A percentile compares a stretch with the other conserved stretches of the same genome.
Evolutionary conservation across 2,329 filamentous ascomycete species (phyloP).

Genomic region (Stemphylium lycopersici): DNA sequence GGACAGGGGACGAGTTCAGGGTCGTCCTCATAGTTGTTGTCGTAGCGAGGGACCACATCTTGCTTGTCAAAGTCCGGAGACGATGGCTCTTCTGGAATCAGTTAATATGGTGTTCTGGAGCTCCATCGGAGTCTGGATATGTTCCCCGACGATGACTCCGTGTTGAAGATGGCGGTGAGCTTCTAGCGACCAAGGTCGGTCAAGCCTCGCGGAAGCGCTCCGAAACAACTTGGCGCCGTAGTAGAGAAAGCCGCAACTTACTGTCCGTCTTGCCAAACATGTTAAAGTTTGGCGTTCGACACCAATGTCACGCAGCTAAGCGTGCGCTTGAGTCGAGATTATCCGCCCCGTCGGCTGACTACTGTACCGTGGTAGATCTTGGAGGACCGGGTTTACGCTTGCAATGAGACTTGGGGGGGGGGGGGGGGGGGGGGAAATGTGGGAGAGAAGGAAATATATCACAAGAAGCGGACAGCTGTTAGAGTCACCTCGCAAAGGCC

Average conservation of each 20-base stretch:
- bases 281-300: slow-evolving; percentile 1
- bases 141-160: background rate
- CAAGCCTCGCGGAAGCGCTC: slow-evolving; percentile 3
- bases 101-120: slow-evolving; percentile 15
- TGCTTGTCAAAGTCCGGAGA: slow-evolving; percentile 25
- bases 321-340: slow-evolving; percentile 1
- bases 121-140: background rate
- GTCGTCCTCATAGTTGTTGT: slow-evolving; percentile 48
- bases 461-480: background rate
- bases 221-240: slow-evolving; percentile 15
- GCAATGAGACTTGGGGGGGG: background rate
- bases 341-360: background rate
- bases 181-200: slow-evolving; percentile 2
- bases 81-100: slow-evolving; percentile 20
- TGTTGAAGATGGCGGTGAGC: slow-evolving; percentile 4
- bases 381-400: slow-evolving; percentile 2
- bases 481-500: slow-evolving; percentile 12
- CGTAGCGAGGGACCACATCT: slow-evolving; percentile 29
- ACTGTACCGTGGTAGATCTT: slow-evolving; percentile 7
- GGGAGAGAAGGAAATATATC: slow-evolving; percentile 6
- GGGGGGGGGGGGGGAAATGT: no score
- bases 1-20: slow-evolving; percentile 52
- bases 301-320: background rate
- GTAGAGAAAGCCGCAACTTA: slow-evolving; percentile 25
- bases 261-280: slow-evolving; percentile 45